Percentiles rank a stretch among this genome's conserved stretches.
Evolutionary conservation across 306 rosid genomes (phyloP).

Genomic region (Lotus japonicus): DNA sequence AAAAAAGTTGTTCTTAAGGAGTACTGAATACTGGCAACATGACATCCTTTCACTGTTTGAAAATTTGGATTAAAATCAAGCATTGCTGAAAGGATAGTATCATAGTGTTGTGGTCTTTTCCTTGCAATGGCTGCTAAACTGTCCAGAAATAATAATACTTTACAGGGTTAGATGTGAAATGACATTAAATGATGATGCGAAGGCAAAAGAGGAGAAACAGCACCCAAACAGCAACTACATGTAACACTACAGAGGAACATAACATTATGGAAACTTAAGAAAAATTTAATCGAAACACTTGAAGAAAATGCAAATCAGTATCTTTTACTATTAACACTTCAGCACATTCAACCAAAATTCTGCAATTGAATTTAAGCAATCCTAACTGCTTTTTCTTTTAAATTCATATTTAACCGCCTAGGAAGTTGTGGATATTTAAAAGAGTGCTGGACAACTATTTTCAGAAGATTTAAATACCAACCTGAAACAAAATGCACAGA

Average conservation of each 20-base stretch:
- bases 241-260: constrained; percentile 9
- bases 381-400: background rate
- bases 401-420: background rate
- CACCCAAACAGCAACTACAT: constrained; percentile 16
- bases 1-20: constrained; percentile 83
- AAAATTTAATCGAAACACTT: background rate
- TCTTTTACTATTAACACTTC: background rate
- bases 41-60: constrained; percentile 64
- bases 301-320: background rate
- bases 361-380: background rate
- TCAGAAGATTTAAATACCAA: background rate
- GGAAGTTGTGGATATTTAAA: background rate
- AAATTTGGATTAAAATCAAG: constrained; percentile 73
- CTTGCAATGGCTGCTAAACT: constrained; percentile 88
- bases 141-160: constrained; percentile 30
- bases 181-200: background rate
- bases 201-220: background rate
- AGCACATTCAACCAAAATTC: background rate
- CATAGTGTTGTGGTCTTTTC: constrained; percentile 74
- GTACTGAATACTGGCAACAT: constrained; percentile 71
- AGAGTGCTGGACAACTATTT: background rate
- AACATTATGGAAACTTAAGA: background rate
- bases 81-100: constrained; percentile 54
- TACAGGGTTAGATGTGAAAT: constrained; percentile 23
- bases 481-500: background rate